These are phyloP conservation scores for Oryza longistaminata DNA, from an alignment of 176 grass and related monocot species.

Conservation along the genomic window DNA sequence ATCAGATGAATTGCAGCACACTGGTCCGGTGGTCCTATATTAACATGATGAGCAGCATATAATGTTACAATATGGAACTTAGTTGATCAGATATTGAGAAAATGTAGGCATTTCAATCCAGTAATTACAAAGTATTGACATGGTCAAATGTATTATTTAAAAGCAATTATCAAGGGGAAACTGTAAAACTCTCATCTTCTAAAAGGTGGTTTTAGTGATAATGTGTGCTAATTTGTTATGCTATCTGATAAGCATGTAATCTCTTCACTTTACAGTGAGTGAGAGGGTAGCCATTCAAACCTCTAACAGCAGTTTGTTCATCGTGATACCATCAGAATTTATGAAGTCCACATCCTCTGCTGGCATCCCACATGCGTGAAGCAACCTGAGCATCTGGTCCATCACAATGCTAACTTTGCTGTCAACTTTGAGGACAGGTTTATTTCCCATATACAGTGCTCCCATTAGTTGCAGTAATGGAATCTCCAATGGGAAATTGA, in stretches of 20 bases:
- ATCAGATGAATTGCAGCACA: not conserved
- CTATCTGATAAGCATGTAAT: conserved; percentile 16
- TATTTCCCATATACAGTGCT: conserved; percentile 98
- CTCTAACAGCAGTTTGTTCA: conserved; percentile 93
- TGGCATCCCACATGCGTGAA: conserved; percentile 87
- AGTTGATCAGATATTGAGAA: not conserved
- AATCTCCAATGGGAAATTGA: conserved; percentile 97
- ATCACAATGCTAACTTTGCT: conserved; percentile 99
- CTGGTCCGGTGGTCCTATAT: not conserved
- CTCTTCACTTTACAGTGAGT: not conserved
- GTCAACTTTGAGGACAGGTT: conserved; percentile 97
- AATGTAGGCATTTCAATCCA: not conserved
- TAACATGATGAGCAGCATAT: not conserved
- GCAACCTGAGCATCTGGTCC: conserved; percentile 94
- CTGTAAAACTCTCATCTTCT: not conserved
- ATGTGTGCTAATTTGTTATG: conserved; percentile 5
- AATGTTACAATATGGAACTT: not conserved
- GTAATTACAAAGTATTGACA: not conserved
- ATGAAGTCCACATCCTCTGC: conserved; percentile 89
- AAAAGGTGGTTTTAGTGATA: not conserved
- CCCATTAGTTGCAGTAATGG: conserved; percentile 95
- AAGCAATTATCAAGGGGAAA: not conserved
- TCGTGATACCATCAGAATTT: conserved; percentile 87
- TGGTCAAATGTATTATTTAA: not conserved
- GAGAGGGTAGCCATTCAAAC: conserved; percentile 36